A percentile compares a stretch with the other conserved stretches of the same genome.
phyloP scores from a whole-genome alignment of 495 filamentous ascomycete genomes.

The Lepraria neglecta region DNA sequence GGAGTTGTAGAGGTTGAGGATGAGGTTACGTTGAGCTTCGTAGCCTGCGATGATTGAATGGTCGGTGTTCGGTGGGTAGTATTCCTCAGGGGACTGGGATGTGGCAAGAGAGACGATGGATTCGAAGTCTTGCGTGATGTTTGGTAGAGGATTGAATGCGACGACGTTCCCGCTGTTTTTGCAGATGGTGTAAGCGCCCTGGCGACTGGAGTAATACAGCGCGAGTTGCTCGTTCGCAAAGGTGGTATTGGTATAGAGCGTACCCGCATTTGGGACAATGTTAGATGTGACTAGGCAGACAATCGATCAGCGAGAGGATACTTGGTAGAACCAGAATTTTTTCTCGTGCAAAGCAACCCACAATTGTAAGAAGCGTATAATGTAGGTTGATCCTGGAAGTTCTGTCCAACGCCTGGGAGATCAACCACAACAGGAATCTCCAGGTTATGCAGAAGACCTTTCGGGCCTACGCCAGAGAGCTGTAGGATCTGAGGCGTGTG shows the following conservation, averaged over 20 bases:
- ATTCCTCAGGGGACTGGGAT: slow-evolving; percentile 31
- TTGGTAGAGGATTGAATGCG: slow-evolving; percentile 33
- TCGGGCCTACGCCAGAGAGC: slow-evolving; percentile 50
- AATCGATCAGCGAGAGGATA: not conserved
- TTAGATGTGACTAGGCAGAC: slow-evolving; percentile 12
- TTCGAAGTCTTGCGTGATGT: slow-evolving; percentile 30
- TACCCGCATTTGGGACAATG: slow-evolving; percentile 10
- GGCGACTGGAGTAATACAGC: slow-evolving; percentile 35
- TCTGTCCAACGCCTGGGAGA: slow-evolving; percentile 41
- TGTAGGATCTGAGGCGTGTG: slow-evolving; percentile 52
- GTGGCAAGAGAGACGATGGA: slow-evolving; percentile 33
- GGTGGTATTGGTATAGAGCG: slow-evolving; percentile 36
- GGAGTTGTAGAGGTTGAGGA: slow-evolving; percentile 6
- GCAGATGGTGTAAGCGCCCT: slow-evolving; percentile 34
- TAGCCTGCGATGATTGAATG: slow-evolving; percentile 37
- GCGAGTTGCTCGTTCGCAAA: slow-evolving; percentile 39
- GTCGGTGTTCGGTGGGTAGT: slow-evolving; percentile 34
- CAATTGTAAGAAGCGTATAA: slow-evolving; percentile 6
- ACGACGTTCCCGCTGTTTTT: slow-evolving; percentile 34
- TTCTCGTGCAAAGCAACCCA: slow-evolving; percentile 10
- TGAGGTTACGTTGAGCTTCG: slow-evolving; percentile 24
- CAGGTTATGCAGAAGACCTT: slow-evolving; percentile 30
- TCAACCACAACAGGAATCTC: slow-evolving; percentile 39
- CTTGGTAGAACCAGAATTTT: not conserved
- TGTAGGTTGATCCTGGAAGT: slow-evolving; percentile 42